Evolutionary conservation across 495 filamentous ascomycete species (phyloP), one percentile per base, ranked within the genome.

Genomic region (Talaromyces ruber): DNA sequence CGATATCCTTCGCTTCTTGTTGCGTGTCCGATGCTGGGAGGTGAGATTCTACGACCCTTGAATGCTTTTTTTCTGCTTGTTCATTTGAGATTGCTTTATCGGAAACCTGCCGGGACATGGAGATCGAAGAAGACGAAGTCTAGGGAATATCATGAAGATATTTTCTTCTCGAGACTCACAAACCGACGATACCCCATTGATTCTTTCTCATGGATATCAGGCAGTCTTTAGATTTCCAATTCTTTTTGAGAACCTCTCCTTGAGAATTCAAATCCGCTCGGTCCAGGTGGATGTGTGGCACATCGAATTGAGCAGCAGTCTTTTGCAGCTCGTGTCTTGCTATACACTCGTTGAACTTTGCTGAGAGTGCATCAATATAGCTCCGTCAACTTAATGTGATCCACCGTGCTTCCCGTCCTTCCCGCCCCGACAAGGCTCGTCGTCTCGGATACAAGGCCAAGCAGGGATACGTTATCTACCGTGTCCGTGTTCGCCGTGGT

Each of bases 371-470:
- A 92, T 87, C 76, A 92, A 93, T 92, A 91, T 92, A 97, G 93
- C 91, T 95, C 76, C 93, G 93, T 81, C 93, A 97, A 85, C 82
- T 97, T 79, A 92, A 97, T 82, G 92, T 94, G 81, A 93, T 98
- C 84, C 94, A 98, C 86, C 94, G 94, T 72, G 94, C 94, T 71
- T 96, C 93, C 70, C 92, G 93, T 69, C 94, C 94, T 66, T 97
- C 93, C 71, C 94, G 94, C 79, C 94, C 94, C 73, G 94, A 98
- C 83, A 98, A 98, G 87, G 94, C 94, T 73, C 95, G 95, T 81
- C 95, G 94, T 81, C 90, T 98, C 67, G 94, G 94, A 69, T 98
- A 98, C 89, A 98, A 98, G 89, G 93, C 95, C 81, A 98, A 98
- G 90, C 94, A 98, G 82, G 94, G 94, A 79, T 98, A 97, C 87